A percentile compares a stretch with the other conserved stretches of the same genome.
These are phyloP conservation scores for Colletotrichum tabaci DNA, from an alignment of 2,329 filamentous ascomycete genomes.

Conservation along the genomic window DNA sequence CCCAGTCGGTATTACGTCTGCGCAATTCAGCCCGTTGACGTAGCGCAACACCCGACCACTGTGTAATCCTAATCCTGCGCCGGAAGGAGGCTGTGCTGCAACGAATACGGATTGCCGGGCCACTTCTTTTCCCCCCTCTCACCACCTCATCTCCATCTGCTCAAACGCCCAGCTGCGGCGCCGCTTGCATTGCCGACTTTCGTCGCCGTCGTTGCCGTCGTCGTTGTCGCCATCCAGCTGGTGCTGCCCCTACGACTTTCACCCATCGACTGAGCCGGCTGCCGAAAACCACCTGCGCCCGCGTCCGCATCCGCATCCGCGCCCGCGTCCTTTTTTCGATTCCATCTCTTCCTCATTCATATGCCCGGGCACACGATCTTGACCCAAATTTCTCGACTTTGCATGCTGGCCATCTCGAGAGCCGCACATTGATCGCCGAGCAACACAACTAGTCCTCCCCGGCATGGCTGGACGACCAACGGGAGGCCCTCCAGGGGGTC, in stretches of 20 bases:
- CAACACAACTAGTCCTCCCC: constrained; percentile 55
- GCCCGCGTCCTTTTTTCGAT: constrained; percentile 16
- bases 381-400: constrained; percentile 40
- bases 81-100: constrained; percentile 49
- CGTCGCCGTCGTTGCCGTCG: constrained; percentile 17
- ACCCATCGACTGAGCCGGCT: constrained; percentile 30
- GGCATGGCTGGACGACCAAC: constrained; percentile 74
- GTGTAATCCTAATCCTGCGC: constrained; percentile 44
- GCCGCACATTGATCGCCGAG: constrained; percentile 46
- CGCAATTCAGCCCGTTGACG: constrained; percentile 37
- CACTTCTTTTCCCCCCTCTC: constrained; percentile 34
- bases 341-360: constrained; percentile 36
- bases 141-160: constrained; percentile 26
- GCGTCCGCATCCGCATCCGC: neutral
- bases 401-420: constrained; percentile 51
- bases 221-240: constrained; percentile 16
- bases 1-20: constrained; percentile 1
- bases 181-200: constrained; percentile 8
- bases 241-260: constrained; percentile 11
- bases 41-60: constrained; percentile 34
- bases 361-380: constrained; percentile 31
- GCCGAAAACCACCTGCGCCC: constrained; percentile 16
- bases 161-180: constrained; percentile 32
- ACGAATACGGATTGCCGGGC: constrained; percentile 43
- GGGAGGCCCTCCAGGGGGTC: constrained; percentile 64